phyloP scores from a whole-genome alignment of 2,329 filamentous ascomycete genomes.

The Chaetomium sp. region DNA sequence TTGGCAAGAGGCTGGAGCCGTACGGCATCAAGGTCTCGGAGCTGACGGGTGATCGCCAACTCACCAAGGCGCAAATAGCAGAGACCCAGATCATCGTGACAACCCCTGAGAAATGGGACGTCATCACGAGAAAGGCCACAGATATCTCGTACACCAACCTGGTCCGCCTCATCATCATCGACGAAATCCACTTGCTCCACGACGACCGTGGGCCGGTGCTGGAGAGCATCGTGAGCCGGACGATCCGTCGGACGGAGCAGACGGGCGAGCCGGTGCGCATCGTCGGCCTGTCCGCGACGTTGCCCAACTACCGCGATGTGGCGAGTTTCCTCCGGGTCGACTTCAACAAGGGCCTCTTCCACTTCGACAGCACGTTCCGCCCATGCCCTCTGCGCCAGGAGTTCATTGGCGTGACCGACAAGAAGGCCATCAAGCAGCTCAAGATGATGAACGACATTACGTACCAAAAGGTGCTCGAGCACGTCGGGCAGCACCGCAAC shows the following conservation, averaged over 20 bases:
- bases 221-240: constrained; percentile 93
- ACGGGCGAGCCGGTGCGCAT: constrained; percentile 89
- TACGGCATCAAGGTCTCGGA: constrained; percentile 94
- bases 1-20: constrained; percentile 81
- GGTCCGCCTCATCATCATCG: constrained; percentile 92
- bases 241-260: constrained; percentile 87
- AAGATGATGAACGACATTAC: constrained; percentile 99
- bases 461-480: constrained; percentile 94
- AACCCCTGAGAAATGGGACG: constrained; percentile 98
- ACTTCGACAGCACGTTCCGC: constrained; percentile 90
- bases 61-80: constrained; percentile 96
- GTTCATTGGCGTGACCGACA: constrained; percentile 94
- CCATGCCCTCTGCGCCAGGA: constrained; percentile 94
- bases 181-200: constrained; percentile 95
- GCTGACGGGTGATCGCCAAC: constrained; percentile 91
- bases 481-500: constrained; percentile 85
- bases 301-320: constrained; percentile 95
- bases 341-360: constrained; percentile 76
- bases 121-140: constrained; percentile 95
- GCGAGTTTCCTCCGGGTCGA: constrained; percentile 93
- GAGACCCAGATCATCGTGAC: constrained; percentile 98
- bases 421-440: constrained; percentile 96
- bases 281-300: constrained; percentile 85
- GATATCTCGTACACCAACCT: constrained; percentile 95
- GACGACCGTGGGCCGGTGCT: constrained; percentile 95